Conservation (phyloP, 345 rosid species). For the Boechera retrofracta region DNA sequence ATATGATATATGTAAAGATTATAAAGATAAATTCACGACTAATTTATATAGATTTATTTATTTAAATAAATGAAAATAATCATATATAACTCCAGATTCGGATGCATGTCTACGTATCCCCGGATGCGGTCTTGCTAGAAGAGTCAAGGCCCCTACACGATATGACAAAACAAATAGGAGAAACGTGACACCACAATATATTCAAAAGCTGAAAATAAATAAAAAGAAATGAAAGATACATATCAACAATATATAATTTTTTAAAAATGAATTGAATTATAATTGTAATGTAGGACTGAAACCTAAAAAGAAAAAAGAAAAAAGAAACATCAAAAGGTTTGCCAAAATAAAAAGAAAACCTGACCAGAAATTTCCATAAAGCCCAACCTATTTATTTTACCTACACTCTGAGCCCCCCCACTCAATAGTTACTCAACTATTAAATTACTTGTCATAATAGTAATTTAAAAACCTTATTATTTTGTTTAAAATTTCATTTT, state of each 20-base stretch:
- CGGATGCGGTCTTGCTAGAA: slow-evolving; percentile 11
- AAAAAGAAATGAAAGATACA: neutral
- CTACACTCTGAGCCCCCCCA: slow-evolving; percentile 13
- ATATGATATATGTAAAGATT: too few species aligned
- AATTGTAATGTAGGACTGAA: slow-evolving; percentile 30
- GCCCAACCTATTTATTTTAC: slow-evolving; percentile 32
- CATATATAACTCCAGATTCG: neutral
- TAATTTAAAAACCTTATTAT: neutral
- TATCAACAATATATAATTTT: neutral
- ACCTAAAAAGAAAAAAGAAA: slow-evolving; percentile 33
- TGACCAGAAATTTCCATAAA: slow-evolving; percentile 36
- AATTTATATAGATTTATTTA: too few species aligned
- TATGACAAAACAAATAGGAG: slow-evolving; percentile 22
- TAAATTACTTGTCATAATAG: neutral
- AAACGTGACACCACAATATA: slow-evolving; percentile 1
- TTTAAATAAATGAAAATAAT: too few species aligned
- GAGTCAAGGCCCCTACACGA: slow-evolving; percentile 9
- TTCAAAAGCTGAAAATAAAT: neutral
- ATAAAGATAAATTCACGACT: too few species aligned
- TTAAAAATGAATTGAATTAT: neutral
- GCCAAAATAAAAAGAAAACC: slow-evolving; percentile 13
- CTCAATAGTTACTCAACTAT: slow-evolving; percentile 10
- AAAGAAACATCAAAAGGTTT: slow-evolving; percentile 30
- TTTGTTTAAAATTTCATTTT: neutral
- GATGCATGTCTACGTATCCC: slow-evolving; percentile 23